Percentiles rank a stretch among this genome's conserved stretches.
These are phyloP conservation scores for Dipodascus geniculatus DNA, from an alignment of 805 yeast species.

Conservation along the genomic window DNA sequence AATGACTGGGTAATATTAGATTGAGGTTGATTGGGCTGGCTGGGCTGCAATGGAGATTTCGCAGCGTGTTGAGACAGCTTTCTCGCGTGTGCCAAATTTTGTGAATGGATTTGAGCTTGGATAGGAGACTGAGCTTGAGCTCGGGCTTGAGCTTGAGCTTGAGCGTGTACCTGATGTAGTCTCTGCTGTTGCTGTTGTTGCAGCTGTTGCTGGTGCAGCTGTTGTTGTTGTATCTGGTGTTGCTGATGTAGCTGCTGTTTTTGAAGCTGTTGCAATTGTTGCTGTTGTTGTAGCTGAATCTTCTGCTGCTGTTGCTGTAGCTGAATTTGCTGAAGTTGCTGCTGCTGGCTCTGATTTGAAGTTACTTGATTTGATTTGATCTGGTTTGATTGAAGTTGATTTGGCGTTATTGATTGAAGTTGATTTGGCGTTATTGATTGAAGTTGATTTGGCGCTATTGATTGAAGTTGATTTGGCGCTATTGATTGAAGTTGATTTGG, in stretches of 20 bases:
- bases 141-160: background rate
- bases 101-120: background rate
- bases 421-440: too few relatives aligned
- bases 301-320: background rate
- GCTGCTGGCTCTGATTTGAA: background rate
- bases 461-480: too few relatives aligned
- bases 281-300: background rate
- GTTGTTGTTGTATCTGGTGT: background rate
- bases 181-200: background rate
- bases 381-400: background rate
- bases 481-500: too few relatives aligned
- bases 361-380: background rate
- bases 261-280: background rate
- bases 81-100: background rate
- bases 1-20: background rate
- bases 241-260: background rate
- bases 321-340: background rate
- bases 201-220: background rate
- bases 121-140: background rate
- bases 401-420: too few relatives aligned
- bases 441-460: too few relatives aligned
- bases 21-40: background rate
- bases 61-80: background rate
- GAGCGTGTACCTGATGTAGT: background rate
- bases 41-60: background rate